Evolutionary conservation across 306 rosid species (phyloP).

Genomic region (Erythrophleum fordii): DNA sequence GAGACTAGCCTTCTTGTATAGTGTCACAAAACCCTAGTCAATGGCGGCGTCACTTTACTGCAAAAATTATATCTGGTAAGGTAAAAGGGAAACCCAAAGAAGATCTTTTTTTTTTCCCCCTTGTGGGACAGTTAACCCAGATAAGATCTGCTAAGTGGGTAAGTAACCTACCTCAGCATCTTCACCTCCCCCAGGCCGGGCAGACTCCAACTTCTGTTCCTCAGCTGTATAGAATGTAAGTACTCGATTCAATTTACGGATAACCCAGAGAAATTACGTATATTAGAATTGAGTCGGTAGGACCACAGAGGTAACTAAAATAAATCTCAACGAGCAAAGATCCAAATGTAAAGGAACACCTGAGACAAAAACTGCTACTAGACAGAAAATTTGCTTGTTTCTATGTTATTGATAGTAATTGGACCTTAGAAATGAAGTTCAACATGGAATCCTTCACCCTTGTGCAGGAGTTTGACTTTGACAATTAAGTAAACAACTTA

Average conservation of each 20-base stretch:
- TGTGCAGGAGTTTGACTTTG: background rate
- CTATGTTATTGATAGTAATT: background rate
- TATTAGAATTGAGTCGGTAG: background rate
- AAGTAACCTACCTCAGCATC: constrained; percentile 3
- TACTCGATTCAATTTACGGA: background rate
- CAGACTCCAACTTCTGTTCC: constrained; percentile 2
- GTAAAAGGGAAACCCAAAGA: background rate
- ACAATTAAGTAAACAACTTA: background rate
- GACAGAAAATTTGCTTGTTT: background rate
- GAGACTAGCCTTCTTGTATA: background rate
- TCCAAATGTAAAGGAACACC: background rate
- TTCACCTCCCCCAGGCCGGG: constrained; percentile 5
- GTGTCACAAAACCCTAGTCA: background rate
- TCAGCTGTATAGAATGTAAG: background rate
- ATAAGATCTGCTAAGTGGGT: background rate
- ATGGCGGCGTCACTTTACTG: constrained; percentile 8
- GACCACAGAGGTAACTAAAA: background rate
- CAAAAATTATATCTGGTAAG: background rate
- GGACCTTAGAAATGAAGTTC: background rate
- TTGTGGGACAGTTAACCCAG: background rate
- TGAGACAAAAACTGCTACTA: background rate
- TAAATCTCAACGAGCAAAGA: background rate
- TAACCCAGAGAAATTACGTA: background rate
- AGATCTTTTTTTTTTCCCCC: background rate
- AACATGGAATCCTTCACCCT: background rate